Evolutionary conservation across 306 rosid genomes (phyloP), one percentile per base, ranked within the genome.

Genomic region (Bauhinia variegata): DNA sequence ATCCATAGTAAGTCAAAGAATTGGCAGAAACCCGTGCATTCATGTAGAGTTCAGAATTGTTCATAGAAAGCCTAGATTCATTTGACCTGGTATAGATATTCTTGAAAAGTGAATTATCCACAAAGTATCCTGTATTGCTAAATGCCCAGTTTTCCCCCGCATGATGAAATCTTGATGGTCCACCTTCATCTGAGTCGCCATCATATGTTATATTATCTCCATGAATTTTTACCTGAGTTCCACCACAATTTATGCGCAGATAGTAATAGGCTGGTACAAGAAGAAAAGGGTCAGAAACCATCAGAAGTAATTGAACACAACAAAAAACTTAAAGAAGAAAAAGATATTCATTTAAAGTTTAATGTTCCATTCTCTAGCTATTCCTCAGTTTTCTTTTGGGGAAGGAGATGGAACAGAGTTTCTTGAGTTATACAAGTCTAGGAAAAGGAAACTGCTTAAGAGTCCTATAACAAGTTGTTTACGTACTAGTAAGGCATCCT

Each of bases 11-110:
- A 39, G 85, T 83, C 30, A 79, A 72, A 68, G 85, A 76, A 49
- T 69, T 53, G 30, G 88, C 73, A 54, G 88, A 79, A 72, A 83
- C 54, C 7, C 88, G 85, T 41, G 88, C 88, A 12, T 6, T 75
- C 51, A 32, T 68, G 58, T 83, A 83, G 33, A 78, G 70, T 32
- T 74, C 58, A 50, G 83, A 68, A 47, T 74, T 28, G 15, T 34
- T 12, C 48, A 67, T 55, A 13, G n/a, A n/a, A n/a, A n/a, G n/a
- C n/a, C n/a, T n/a, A n/a, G 78, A 68, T 32, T 41, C 0, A 71
- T 74, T 78, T 13, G 39, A 44, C 34, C 0, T 0, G 9, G 0
- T 79, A 36, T 5, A 36, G 1, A 2, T 5, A 6, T 36, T 8
- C 5, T 23, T 23, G 28, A 23, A 23, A 6, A 2, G 8, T 36